Evolutionary conservation across 2,329 filamentous ascomycete species (phyloP).

Genomic region (Xenosphaeropsis pyriputrescens): DNA sequence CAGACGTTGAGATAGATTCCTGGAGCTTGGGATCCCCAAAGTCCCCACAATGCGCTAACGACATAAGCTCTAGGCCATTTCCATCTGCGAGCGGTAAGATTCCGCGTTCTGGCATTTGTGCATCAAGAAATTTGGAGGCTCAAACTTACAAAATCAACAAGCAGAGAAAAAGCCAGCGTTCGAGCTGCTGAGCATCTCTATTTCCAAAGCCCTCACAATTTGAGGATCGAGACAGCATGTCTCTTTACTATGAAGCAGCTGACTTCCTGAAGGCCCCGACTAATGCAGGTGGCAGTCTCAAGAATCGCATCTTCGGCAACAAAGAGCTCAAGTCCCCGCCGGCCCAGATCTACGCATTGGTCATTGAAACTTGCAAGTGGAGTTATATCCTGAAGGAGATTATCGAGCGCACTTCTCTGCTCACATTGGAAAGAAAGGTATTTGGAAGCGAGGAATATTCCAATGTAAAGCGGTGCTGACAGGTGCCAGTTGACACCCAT

Average conservation of each 20-base stretch:
- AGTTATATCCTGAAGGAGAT: slow-evolving; percentile 74
- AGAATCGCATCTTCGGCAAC: slow-evolving; percentile 67
- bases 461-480: neutral
- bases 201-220: too few species aligned
- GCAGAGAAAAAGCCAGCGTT: too few species aligned
- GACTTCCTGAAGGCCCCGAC: slow-evolving; percentile 50
- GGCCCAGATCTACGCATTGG: slow-evolving; percentile 75
- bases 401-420: slow-evolving; percentile 64
- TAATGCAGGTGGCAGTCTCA: slow-evolving; percentile 67
- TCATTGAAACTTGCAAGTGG: slow-evolving; percentile 84
- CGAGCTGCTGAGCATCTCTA: too few species aligned
- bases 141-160: too few species aligned
- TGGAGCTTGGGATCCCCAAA: too few species aligned
- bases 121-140: too few species aligned
- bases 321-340: slow-evolving; percentile 63
- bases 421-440: slow-evolving; percentile 77
- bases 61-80: too few species aligned
- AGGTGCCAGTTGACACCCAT: slow-evolving; percentile 56
- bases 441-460: neutral
- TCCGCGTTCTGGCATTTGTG: too few species aligned
- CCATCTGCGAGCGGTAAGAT: too few species aligned
- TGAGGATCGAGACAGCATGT: slow-evolving; percentile 40
- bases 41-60: too few species aligned
- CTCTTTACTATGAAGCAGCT: slow-evolving; percentile 86
- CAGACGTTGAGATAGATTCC: too few species aligned